These are phyloP conservation scores for Thelephora terrestris DNA, from an alignment of 1,284 basidiomycete species.

Conservation along the genomic window DNA sequence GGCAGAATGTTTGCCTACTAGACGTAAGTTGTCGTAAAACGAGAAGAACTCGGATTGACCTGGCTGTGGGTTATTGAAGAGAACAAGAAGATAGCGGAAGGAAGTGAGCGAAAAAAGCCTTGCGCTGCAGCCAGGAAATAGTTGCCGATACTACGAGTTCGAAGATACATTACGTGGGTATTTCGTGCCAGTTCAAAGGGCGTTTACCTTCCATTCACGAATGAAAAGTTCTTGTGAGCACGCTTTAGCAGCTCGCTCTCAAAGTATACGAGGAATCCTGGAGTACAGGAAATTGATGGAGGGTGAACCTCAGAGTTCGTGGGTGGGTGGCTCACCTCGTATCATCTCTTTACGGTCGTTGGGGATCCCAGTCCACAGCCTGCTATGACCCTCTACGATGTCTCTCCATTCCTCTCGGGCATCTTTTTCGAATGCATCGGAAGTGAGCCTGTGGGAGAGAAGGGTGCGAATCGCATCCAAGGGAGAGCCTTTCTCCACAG, in stretches of 20 bases:
- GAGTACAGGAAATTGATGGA: not conserved
- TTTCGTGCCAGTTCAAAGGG: not conserved
- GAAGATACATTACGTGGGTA: not conserved
- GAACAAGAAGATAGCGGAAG: constrained; percentile 94
- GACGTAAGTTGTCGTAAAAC: constrained; percentile 4
- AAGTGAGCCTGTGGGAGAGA: constrained; percentile 74
- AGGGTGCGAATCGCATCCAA: constrained; percentile 65
- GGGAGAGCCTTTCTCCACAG: constrained; percentile 44
- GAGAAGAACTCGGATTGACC: constrained; percentile 18
- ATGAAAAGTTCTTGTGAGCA: constrained; percentile 89
- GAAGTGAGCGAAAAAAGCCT: constrained; percentile 79
- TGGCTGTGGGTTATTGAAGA: constrained; percentile 81
- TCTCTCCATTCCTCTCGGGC: constrained; percentile 88
- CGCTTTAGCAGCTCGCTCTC: constrained; percentile 79
- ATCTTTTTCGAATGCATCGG: constrained; percentile 53
- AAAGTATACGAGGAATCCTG: constrained; percentile 86
- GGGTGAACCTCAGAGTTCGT: not conserved
- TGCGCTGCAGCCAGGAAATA: constrained; percentile 84
- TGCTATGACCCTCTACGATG: constrained; percentile 84
- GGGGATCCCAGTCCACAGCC: constrained; percentile 83
- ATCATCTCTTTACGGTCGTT: constrained; percentile 88
- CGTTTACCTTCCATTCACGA: constrained; percentile 67
- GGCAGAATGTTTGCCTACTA: constrained; percentile 73
- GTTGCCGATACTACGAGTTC: constrained; percentile 66
- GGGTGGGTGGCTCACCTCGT: constrained; percentile 40